These are phyloP conservation scores for Cryptococcus sp. DNA, from an alignment of 1,284 basidiomycete species.

Conservation along the genomic window DNA sequence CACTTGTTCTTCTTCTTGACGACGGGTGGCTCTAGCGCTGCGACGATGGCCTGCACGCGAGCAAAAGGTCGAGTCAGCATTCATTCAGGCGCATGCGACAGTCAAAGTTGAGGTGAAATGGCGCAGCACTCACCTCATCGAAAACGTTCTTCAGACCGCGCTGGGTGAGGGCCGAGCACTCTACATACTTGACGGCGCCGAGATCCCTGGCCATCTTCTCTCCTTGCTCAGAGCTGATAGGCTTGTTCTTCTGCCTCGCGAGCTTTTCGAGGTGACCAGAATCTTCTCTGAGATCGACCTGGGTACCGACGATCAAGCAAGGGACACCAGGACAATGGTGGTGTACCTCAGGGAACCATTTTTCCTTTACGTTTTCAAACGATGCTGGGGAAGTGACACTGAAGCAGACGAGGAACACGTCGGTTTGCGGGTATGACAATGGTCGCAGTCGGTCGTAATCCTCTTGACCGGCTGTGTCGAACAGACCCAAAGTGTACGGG, in stretches of 20 bases:
- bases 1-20: constrained; percentile 81
- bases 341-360: constrained; percentile 99
- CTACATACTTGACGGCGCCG: constrained; percentile 98
- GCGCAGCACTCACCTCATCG: constrained; percentile 77
- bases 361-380: constrained; percentile 99
- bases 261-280: constrained; percentile 91
- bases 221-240: constrained; percentile 83
- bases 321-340: constrained; percentile 99
- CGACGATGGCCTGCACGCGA: constrained; percentile 84
- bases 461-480: constrained; percentile 99
- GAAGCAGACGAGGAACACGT: constrained; percentile 99
- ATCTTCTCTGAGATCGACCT: constrained; percentile 96
- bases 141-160: constrained; percentile 99
- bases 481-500: constrained; percentile 96
- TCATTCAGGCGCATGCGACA: not conserved
- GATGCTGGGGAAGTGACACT: constrained; percentile 97
- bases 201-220: constrained; percentile 92
- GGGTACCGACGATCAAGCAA: constrained; percentile 97
- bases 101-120: not conserved
- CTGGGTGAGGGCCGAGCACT: constrained; percentile 98
- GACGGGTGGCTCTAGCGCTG: constrained; percentile 94
- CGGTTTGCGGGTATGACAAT: constrained; percentile 98
- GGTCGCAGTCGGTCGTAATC: constrained; percentile 99
- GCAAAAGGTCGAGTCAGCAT: not conserved
- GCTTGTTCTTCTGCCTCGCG: constrained; percentile 91